Conservation (phyloP, 768 basidiomycete genomes). For the Scleroderma bovista region DNA sequence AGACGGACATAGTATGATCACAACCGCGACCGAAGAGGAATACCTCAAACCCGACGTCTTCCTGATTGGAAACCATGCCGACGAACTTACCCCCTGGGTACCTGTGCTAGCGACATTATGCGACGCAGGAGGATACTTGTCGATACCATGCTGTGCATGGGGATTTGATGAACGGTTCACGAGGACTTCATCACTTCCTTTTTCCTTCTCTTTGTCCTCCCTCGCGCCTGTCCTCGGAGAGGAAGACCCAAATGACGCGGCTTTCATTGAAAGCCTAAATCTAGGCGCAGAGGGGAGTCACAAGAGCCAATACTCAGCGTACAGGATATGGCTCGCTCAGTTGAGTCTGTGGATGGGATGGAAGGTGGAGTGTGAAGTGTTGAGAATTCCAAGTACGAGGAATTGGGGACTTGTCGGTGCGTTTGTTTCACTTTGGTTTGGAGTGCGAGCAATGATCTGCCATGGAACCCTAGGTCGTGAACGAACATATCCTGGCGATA, state of each 20-base stretch:
- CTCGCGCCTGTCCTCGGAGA: too few species aligned
- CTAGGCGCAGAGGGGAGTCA: constrained; percentile 58
- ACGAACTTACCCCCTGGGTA: constrained; percentile 94
- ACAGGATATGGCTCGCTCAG: constrained; percentile 82
- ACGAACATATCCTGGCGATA: constrained; percentile 11
- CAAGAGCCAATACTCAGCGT: constrained; percentile 70
- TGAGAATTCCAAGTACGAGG: constrained; percentile 89
- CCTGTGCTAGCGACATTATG: constrained; percentile 71
- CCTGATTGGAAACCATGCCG: constrained; percentile 92
- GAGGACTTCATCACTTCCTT: constrained; percentile 35
- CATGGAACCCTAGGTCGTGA: constrained; percentile 16
- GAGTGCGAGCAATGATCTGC: not conserved
- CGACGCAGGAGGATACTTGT: constrained; percentile 61
- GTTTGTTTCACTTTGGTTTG: constrained; percentile 19
- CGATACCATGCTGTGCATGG: constrained; percentile 92
- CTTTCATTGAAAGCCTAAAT: constrained; percentile 42
- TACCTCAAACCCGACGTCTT: constrained; percentile 49
- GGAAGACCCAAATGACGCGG: constrained; percentile 16
- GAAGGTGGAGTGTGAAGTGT: constrained; percentile 76
- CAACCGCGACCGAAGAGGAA: not conserved
- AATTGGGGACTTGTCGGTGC: constrained; percentile 89
- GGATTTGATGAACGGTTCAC: constrained; percentile 64
- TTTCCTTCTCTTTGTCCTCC: constrained; percentile 8
- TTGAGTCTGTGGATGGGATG: constrained; percentile 75
- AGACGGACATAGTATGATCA: not conserved